Evolutionary conservation across 106 monocot species (phyloP), one percentile per base, ranked within the genome.

Genomic region (Agapanthus africanus): DNA sequence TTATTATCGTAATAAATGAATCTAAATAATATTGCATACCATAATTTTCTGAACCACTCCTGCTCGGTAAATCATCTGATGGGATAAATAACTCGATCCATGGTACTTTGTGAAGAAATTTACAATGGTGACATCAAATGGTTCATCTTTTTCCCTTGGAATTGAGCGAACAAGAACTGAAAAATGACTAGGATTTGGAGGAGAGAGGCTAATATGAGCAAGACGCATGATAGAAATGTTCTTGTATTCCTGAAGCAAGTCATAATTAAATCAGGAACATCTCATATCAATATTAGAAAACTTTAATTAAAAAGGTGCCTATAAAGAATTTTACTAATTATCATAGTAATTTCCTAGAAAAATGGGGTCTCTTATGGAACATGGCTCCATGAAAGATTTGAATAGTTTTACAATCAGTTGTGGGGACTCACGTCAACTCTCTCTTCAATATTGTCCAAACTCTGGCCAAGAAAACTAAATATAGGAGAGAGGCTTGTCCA

Each of bases 141-240:
- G 44, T 78, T 81, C 84, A 70, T 79, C 79, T 22, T 5, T 63
- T 40, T 79, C 80, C 42, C 73, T 83, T 63, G 95, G 95, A 31
- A 95, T 82, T 18, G 85, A 85, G 71, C 95, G 88, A 35, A 95
- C 91, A 70, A 95, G 84, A 59, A 95, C 77, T 37, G 95, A 86
- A 69, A 95, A 95, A 65, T 95, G 95, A 66, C 91, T 86, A 27
- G 91, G 84, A 69, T 84, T 88, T 14, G 79, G 74, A 65, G 79
- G 37, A 49, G 85, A 85, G 33, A 39, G 66, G 68, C 76, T 73
- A 54, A 95, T 70, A 73, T 91, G 65, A 59, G 79, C 23, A 30
- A 91, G 63, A 49, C 95, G 81, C 86, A 91, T 79, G 64, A 66
- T 82, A 26, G 81, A 52, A 68, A 91, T 83, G 37, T 56, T 80